phyloP scores from a whole-genome alignment of 495 filamentous ascomycete species.

The Penicillium daleae region DNA sequence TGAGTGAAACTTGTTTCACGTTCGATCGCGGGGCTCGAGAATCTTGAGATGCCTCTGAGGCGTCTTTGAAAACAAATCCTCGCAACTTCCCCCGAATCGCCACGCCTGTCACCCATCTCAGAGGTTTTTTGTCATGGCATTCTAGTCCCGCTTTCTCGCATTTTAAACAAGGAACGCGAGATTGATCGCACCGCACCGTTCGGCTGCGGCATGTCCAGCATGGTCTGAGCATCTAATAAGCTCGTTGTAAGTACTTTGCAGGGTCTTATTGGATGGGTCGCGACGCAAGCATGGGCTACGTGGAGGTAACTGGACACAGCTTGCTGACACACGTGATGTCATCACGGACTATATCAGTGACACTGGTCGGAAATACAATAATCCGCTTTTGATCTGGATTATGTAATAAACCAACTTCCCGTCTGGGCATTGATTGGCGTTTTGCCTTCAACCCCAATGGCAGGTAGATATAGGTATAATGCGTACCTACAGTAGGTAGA shows the following conservation, averaged over 20 bases:
- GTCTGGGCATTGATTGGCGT: too few species aligned
- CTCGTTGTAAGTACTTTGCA: neutral
- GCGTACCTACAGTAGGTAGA: too few species aligned
- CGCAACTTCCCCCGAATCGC: slow-evolving; percentile 47
- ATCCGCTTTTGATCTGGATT: too few species aligned
- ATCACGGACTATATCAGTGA: too few species aligned
- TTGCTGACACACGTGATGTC: too few species aligned
- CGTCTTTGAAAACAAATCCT: neutral
- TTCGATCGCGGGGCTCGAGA: neutral
- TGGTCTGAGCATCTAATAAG: slow-evolving; percentile 12
- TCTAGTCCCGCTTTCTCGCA: slow-evolving; percentile 45
- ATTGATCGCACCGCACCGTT: slow-evolving; percentile 55
- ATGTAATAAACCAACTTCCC: too few species aligned
- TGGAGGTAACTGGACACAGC: too few species aligned
- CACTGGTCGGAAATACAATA: too few species aligned
- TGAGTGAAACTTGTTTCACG: neutral
- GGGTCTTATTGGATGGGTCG: neutral
- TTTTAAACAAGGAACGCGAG: slow-evolving; percentile 31
- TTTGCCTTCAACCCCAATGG: too few species aligned
- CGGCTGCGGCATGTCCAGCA: slow-evolving; percentile 58
- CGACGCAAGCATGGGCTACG: neutral
- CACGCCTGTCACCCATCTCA: slow-evolving; percentile 46
- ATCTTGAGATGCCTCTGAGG: neutral
- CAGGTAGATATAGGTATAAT: too few species aligned
- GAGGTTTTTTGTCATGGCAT: slow-evolving; percentile 52